A percentile compares a stretch with the other conserved stretches of the same genome.
Evolutionary conservation across 208 protist genomes (phyloP).

Genomic region (Acanthamoeba triangularis): DNA sequence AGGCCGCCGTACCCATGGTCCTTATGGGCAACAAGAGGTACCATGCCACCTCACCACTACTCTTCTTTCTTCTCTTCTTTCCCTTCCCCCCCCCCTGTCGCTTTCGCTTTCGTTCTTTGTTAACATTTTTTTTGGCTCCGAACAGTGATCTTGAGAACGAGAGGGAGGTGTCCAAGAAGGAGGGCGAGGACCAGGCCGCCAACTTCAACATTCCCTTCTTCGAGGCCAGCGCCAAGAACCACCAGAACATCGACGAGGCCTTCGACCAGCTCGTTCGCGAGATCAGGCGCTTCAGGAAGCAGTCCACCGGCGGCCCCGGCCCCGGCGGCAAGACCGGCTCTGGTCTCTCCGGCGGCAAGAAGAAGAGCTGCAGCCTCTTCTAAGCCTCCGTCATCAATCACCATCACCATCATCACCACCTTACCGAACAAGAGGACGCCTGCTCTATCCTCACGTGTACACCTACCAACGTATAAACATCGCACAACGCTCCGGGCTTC

Average conservation of each 20-base stretch:
- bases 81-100: background rate
- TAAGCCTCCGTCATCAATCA: background rate
- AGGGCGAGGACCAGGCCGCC: constrained; percentile 89
- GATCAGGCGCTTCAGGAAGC: constrained; percentile 69
- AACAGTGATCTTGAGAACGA: constrained; percentile 88
- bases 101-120: background rate
- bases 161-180: constrained; percentile 84
- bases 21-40: constrained; percentile 67
- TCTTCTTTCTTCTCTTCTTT: background rate
- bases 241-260: constrained; percentile 91
- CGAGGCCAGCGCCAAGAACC: constrained; percentile 89
- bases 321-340: constrained; percentile 21
- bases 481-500: background rate
- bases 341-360: constrained; percentile 45
- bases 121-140: background rate
- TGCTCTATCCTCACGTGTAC: constrained; percentile 22
- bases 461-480: background rate
- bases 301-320: background rate
- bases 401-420: background rate
- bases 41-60: background rate
- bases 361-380: constrained; percentile 64
- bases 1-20: constrained; percentile 64
- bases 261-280: constrained; percentile 91
- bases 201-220: constrained; percentile 83
- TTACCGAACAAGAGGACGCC: constrained; percentile 43